phyloP scores from a whole-genome alignment of 1,139 yeast genomes.

The Diutina siamensis region DNA sequence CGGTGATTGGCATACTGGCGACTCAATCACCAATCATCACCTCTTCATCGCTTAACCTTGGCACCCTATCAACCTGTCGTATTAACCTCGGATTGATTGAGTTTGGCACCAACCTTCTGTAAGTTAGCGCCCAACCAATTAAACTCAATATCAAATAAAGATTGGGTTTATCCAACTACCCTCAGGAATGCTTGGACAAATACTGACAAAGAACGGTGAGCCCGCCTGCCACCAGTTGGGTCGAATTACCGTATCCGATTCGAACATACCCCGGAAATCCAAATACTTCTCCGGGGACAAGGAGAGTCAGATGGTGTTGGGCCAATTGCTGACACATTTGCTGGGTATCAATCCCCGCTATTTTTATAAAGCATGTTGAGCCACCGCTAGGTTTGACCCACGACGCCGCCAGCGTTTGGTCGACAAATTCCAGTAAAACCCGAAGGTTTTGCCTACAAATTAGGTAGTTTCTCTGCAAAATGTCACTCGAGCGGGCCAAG shows the following conservation, averaged over 20 bases:
- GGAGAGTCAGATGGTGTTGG: conserved; percentile 20
- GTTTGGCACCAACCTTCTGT: too few species aligned
- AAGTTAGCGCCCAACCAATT: too few species aligned
- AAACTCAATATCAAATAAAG: too few species aligned
- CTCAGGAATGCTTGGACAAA: not conserved
- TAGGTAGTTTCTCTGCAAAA: conserved; percentile 27
- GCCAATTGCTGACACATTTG: conserved; percentile 28
- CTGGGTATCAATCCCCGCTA: conserved; percentile 19
- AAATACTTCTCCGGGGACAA: conserved; percentile 45
- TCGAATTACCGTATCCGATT: conserved; percentile 40
- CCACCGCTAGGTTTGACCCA: conserved; percentile 41
- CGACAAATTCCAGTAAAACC: conserved; percentile 23
- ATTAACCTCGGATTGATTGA: too few species aligned
- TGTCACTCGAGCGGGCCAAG: conserved; percentile 19
- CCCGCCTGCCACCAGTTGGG: conserved; percentile 17
- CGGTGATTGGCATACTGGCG: too few species aligned
- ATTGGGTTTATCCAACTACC: too few species aligned
- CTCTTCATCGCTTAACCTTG: too few species aligned
- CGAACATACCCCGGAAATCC: conserved; percentile 30
- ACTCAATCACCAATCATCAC: too few species aligned
- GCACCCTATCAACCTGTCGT: too few species aligned
- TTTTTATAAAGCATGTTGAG: conserved; percentile 33
- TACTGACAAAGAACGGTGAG: not conserved
- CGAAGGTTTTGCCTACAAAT: conserved; percentile 27
- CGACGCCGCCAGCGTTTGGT: conserved; percentile 17